Evolutionary conservation across 1,284 basidiomycete genomes (phyloP).

Genomic region (Sporisorium exsertum): DNA sequence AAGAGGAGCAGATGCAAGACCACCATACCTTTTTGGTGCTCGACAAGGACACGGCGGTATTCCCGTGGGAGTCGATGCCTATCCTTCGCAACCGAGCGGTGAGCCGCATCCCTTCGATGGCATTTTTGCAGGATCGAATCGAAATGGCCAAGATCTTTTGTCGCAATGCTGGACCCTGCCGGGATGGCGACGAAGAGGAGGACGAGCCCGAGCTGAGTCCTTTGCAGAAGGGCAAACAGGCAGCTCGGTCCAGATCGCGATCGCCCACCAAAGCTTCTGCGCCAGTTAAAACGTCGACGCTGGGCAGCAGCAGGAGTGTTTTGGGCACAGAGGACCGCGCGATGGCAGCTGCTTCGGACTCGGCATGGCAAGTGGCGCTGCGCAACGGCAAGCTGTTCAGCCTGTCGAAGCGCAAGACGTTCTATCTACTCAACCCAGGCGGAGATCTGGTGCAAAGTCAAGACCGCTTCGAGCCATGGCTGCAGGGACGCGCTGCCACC

Average conservation of each 20-base stretch:
- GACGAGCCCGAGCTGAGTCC: slow-evolving; percentile 33
- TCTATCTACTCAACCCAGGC: slow-evolving; percentile 90
- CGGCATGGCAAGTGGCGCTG: slow-evolving; percentile 40
- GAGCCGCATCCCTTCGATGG: slow-evolving; percentile 87
- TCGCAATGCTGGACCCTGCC: too few relatives aligned
- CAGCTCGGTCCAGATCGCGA: slow-evolving; percentile 19
- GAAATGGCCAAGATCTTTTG: slow-evolving; percentile 45
- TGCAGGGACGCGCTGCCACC: slow-evolving; percentile 74
- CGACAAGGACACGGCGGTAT: slow-evolving; percentile 86
- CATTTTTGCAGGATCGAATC: slow-evolving; percentile 84
- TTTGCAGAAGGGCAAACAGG: slow-evolving; percentile 41
- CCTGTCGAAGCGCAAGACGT: slow-evolving; percentile 71
- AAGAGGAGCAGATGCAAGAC: slow-evolving; percentile 73
- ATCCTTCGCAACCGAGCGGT: slow-evolving; percentile 84
- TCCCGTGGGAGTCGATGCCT: slow-evolving; percentile 97
- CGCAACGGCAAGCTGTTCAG: slow-evolving; percentile 51
- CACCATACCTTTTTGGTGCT: slow-evolving; percentile 89
- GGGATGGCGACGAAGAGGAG: slow-evolving; percentile 11
- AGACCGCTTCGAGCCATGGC: slow-evolving; percentile 82
- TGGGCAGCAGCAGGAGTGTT: slow-evolving; percentile 11
- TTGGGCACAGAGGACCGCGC: neutral
- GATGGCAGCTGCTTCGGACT: slow-evolving; percentile 2
- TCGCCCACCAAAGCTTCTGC: slow-evolving; percentile 26
- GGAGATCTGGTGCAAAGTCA: slow-evolving; percentile 89
- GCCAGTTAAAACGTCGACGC: slow-evolving; percentile 3